Evolutionary conservation across 2,329 filamentous ascomycete genomes (phyloP).

Genomic region (Hawksworthiomyces lignivorus): DNA sequence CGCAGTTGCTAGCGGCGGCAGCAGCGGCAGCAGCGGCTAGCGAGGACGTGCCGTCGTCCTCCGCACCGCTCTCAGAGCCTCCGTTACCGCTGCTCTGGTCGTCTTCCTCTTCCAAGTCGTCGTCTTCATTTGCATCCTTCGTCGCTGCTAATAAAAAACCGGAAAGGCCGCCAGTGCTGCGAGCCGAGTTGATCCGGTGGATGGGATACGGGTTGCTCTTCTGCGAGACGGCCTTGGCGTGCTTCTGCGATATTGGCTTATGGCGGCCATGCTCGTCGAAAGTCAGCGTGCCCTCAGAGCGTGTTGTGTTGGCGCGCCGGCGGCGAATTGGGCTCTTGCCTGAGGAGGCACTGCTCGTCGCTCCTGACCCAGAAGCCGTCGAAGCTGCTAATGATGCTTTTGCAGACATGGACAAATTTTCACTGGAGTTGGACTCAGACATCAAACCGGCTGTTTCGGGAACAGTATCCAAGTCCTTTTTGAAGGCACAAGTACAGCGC

Average conservation of each 20-base stretch:
- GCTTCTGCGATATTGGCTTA: constrained; percentile 52
- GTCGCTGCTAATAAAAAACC: constrained; percentile 17
- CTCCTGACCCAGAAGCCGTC: constrained; percentile 15
- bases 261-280: constrained; percentile 59
- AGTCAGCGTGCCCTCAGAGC: constrained; percentile 50
- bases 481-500: constrained; percentile 56
- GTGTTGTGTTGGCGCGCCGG: constrained; percentile 47
- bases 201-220: constrained; percentile 57
- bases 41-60: constrained; percentile 6
- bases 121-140: constrained; percentile 30
- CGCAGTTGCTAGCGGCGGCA: constrained; percentile 25
- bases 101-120: constrained; percentile 26
- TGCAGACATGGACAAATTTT: neutral
- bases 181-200: constrained; percentile 49
- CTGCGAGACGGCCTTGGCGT: constrained; percentile 50
- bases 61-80: constrained; percentile 13
- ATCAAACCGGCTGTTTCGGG: constrained; percentile 34
- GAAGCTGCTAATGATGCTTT: neutral
- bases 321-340: constrained; percentile 31
- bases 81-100: constrained; percentile 8
- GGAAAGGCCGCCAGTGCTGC: constrained; percentile 42
- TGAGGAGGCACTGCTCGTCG: constrained; percentile 14
- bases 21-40: constrained; percentile 18
- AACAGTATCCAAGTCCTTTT: constrained; percentile 59
- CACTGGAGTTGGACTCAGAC: constrained; percentile 37